A percentile compares a stretch with the other conserved stretches of the same genome.
phyloP scores from a whole-genome alignment of 257 asterid species.

The Solanum gandarillasii region DNA sequence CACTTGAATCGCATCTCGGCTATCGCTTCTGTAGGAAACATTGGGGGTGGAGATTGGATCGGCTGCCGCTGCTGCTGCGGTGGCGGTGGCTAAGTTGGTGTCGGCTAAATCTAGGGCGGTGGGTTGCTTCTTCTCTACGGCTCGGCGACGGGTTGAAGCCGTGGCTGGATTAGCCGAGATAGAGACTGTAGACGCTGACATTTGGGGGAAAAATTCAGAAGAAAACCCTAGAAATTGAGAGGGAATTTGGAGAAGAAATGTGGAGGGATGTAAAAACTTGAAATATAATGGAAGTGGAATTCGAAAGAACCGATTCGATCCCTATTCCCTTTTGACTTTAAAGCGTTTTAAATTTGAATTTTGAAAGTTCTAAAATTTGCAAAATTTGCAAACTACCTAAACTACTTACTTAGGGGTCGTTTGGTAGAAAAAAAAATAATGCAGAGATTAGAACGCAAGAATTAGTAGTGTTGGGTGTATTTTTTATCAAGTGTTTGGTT shows the following conservation, averaged over 20 bases:
- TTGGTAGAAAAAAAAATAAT: too few relatives aligned
- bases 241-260: not conserved
- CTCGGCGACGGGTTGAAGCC: constrained; percentile 64
- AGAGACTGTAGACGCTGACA: constrained; percentile 84
- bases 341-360: not conserved
- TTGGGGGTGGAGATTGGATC: constrained; percentile 17
- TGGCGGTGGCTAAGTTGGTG: constrained; percentile 7
- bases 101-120: constrained; percentile 21
- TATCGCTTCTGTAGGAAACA: constrained; percentile 2
- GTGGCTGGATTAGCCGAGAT: constrained; percentile 54
- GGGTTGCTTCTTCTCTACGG: constrained; percentile 29
- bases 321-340: not conserved
- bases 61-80: constrained; percentile 8
- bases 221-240: not conserved
- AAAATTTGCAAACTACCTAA: not conserved
- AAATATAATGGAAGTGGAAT: not conserved
- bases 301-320: not conserved
- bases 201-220: not conserved
- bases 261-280: not conserved
- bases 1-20: constrained; percentile 14
- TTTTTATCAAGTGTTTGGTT: too few relatives aligned
- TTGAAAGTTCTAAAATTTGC: not conserved
- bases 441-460: too few relatives aligned
- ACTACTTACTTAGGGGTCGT: too few relatives aligned
- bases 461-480: too few relatives aligned